phyloP scores from a whole-genome alignment of 2,329 filamentous ascomycete species.

The Fusarium multiceps region DNA sequence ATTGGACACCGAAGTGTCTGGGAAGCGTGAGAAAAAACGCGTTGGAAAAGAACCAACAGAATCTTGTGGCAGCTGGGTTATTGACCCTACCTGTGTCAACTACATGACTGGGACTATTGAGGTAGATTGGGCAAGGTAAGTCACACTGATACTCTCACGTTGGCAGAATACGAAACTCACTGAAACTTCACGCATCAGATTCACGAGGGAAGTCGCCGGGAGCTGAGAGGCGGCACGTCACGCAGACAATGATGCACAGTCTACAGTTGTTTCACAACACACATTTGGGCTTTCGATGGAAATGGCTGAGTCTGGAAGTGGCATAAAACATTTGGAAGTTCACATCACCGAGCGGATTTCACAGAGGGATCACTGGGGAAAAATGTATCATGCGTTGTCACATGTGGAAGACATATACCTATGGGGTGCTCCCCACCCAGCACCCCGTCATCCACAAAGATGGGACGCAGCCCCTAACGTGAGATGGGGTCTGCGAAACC shows the following conservation, averaged over 20 bases:
- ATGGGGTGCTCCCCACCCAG: neutral
- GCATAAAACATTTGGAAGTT: neutral
- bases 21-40: neutral
- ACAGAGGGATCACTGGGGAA: neutral
- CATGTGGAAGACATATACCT: conserved; percentile 4
- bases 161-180: neutral
- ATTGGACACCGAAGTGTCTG: neutral
- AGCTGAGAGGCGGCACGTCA: neutral
- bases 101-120: neutral
- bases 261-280: neutral
- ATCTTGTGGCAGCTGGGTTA: neutral
- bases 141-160: too few species aligned
- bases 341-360: conserved; percentile 1
- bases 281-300: neutral
- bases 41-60: neutral
- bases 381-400: conserved; percentile 9
- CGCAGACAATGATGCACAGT: conserved; percentile 16
- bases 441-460: conserved; percentile 3
- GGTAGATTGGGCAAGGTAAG: neutral
- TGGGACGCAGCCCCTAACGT: neutral
- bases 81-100: neutral
- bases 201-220: neutral
- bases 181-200: neutral
- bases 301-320: conserved; percentile 15
- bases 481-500: neutral